phyloP scores from a whole-genome alignment of 2,329 filamentous ascomycete genomes.

The Fusarium praegraminearum region DNA sequence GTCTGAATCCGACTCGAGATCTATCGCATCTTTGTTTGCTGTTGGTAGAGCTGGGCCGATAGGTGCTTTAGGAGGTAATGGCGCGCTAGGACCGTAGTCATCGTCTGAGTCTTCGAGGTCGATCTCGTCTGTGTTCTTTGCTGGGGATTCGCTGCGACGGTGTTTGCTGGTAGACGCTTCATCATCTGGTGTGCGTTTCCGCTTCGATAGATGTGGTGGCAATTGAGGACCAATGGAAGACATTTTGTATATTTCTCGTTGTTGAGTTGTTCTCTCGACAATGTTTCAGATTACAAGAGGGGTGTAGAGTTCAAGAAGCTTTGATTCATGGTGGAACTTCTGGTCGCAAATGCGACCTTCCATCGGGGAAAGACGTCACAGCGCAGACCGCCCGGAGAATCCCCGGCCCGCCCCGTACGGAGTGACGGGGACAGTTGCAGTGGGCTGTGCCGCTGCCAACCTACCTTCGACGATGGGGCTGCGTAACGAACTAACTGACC shows the following conservation, averaged over 20 bases:
- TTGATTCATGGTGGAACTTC: conserved; percentile 32
- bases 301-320: conserved; percentile 29
- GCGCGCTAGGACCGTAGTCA: conserved; percentile 57
- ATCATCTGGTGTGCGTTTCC: conserved; percentile 64
- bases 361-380: conserved; percentile 45
- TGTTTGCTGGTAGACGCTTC: conserved; percentile 57
- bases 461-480: conserved; percentile 43
- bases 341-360: conserved; percentile 30
- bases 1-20: conserved; percentile 55
- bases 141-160: conserved; percentile 46
- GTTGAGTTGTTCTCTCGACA: not conserved
- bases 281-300: conserved; percentile 23
- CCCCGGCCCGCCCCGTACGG: conserved; percentile 42
- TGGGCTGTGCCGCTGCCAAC: conserved; percentile 39
- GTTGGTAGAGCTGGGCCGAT: conserved; percentile 42
- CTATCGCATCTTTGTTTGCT: conserved; percentile 58
- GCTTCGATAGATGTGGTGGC: conserved; percentile 74
- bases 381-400: conserved; percentile 44
- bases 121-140: conserved; percentile 63
- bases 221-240: conserved; percentile 77
- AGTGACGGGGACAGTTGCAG: conserved; percentile 26
- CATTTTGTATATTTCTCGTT: conserved; percentile 59
- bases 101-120: conserved; percentile 58
- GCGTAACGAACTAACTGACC: conserved; percentile 43
- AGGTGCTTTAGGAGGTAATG: conserved; percentile 34